A percentile compares a stretch with the other conserved stretches of the same genome.
Evolutionary conservation across 2,329 filamentous ascomycete species (phyloP).

Genomic region (Penicillium sp.): DNA sequence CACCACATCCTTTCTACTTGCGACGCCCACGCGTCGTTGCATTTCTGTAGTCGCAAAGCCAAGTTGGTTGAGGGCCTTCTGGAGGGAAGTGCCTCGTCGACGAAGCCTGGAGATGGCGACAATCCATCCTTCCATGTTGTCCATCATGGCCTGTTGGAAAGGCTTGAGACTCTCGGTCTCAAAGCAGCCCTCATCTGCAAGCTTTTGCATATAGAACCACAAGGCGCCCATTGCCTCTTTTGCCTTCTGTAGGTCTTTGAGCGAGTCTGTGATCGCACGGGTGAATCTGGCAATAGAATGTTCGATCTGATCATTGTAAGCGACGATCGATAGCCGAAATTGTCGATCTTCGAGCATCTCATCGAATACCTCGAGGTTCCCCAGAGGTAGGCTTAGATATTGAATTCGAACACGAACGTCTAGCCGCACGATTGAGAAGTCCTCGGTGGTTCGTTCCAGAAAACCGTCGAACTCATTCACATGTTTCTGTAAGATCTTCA

Average conservation of each 20-base stretch:
- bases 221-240: slow-evolving; percentile 72
- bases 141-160: slow-evolving; percentile 85
- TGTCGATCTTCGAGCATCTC: slow-evolving; percentile 78
- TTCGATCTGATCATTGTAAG: slow-evolving; percentile 87
- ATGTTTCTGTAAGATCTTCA: slow-evolving; percentile 82
- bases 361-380: slow-evolving; percentile 78
- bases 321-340: slow-evolving; percentile 77
- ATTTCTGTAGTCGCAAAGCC: slow-evolving; percentile 78
- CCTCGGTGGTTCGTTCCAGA: slow-evolving; percentile 78
- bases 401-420: slow-evolving; percentile 79
- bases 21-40: slow-evolving; percentile 76
- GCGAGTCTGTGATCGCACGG: slow-evolving; percentile 67
- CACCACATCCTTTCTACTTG: slow-evolving; percentile 67
- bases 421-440: slow-evolving; percentile 70
- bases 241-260: slow-evolving; percentile 75
- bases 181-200: slow-evolving; percentile 60
- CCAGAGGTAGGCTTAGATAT: slow-evolving; percentile 75
- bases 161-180: slow-evolving; percentile 59
- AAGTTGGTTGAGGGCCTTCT: slow-evolving; percentile 66
- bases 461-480: slow-evolving; percentile 94
- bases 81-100: slow-evolving; percentile 66
- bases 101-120: slow-evolving; percentile 74
- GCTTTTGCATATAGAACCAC: slow-evolving; percentile 66
- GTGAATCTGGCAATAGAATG: slow-evolving; percentile 80
- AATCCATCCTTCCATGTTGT: slow-evolving; percentile 87